A percentile compares a stretch with the other conserved stretches of the same genome.
These are phyloP conservation scores for Colletotrichum echinochloae DNA, from an alignment of 2,329 filamentous ascomycete genomes.

Conservation along the genomic window DNA sequence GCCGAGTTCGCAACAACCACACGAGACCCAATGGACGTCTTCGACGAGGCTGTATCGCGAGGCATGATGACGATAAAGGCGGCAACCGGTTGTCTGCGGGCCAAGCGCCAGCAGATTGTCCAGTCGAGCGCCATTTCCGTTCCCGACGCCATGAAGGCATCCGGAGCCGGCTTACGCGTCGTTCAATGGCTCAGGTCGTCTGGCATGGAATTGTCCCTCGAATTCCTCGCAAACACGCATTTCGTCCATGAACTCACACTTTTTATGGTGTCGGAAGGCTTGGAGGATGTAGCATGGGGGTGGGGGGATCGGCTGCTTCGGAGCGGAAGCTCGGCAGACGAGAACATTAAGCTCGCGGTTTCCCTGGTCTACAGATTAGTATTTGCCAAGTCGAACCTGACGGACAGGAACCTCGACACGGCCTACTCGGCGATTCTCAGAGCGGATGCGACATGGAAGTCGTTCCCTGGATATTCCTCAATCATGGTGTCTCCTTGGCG, in stretches of 20 bases:
- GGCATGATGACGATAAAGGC: constrained; percentile 67
- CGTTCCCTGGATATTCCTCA: constrained; percentile 50
- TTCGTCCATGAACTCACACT: constrained; percentile 57
- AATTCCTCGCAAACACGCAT: constrained; percentile 57
- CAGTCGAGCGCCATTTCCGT: constrained; percentile 50
- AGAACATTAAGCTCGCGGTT: constrained; percentile 30
- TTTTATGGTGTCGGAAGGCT: constrained; percentile 65
- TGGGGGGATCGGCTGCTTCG: constrained; percentile 54
- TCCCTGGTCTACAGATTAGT: constrained; percentile 56
- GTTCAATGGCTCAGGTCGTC: constrained; percentile 66
- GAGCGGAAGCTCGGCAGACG: constrained; percentile 39
- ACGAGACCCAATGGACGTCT: constrained; percentile 65
- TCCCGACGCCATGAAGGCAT: constrained; percentile 52
- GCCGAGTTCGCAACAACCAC: constrained; percentile 25
- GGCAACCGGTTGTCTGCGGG: constrained; percentile 65
- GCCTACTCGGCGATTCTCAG: constrained; percentile 62
- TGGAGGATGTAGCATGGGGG: constrained; percentile 64
- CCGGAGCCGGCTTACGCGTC: constrained; percentile 61
- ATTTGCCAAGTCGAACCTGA: constrained; percentile 53
- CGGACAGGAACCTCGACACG: constrained; percentile 58
- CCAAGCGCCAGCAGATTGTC: constrained; percentile 57
- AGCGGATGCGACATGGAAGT: constrained; percentile 57
- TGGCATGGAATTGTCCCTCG: constrained; percentile 59
- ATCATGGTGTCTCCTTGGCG: constrained; percentile 60
- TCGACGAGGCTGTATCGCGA: constrained; percentile 65